Evolutionary conservation across 1,284 basidiomycete species (phyloP).

Genomic region (Naganishia albida): DNA sequence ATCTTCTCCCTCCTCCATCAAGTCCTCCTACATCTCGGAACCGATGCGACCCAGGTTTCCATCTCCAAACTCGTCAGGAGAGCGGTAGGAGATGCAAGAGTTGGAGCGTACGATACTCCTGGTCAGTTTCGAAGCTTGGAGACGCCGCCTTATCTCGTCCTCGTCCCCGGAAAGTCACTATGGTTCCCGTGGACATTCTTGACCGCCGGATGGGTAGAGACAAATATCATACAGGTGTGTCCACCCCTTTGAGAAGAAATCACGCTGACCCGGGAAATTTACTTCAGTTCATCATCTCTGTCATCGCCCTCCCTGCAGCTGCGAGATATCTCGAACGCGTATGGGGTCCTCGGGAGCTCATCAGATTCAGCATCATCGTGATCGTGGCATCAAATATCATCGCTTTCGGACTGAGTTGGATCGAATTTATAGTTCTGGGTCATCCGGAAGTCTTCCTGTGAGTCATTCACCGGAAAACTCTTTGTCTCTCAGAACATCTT

Average conservation of each 20-base stretch:
- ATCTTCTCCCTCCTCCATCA: constrained; percentile 63
- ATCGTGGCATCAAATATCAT: constrained; percentile 84
- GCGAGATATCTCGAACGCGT: constrained; percentile 87
- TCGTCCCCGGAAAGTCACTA: constrained; percentile 78
- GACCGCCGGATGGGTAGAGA: constrained; percentile 83
- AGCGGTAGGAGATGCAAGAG: constrained; percentile 25
- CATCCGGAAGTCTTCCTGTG: constrained; percentile 58
- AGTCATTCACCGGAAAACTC: constrained; percentile 47
- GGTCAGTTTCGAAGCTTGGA: constrained; percentile 7
- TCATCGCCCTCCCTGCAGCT: constrained; percentile 76
- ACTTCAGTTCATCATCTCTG: constrained; percentile 70
- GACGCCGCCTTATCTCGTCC: constrained; percentile 71
- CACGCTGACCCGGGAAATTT: constrained; percentile 36
- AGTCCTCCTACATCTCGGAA: constrained; percentile 24
- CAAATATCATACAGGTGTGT: constrained; percentile 76
- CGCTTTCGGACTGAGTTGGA: constrained; percentile 63
- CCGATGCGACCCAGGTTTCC: neutral
- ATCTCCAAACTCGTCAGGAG: constrained; percentile 6
- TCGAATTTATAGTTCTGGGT: constrained; percentile 49
- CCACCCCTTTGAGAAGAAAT: constrained; percentile 2
- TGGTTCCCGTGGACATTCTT: constrained; percentile 93
- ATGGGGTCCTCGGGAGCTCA: constrained; percentile 83
- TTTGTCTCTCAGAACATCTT: neutral
- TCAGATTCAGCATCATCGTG: constrained; percentile 80
- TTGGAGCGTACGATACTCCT: constrained; percentile 53